Conservation (phyloP, 371 early-diverging fungal species). For the Mortierella sp. region DNA sequence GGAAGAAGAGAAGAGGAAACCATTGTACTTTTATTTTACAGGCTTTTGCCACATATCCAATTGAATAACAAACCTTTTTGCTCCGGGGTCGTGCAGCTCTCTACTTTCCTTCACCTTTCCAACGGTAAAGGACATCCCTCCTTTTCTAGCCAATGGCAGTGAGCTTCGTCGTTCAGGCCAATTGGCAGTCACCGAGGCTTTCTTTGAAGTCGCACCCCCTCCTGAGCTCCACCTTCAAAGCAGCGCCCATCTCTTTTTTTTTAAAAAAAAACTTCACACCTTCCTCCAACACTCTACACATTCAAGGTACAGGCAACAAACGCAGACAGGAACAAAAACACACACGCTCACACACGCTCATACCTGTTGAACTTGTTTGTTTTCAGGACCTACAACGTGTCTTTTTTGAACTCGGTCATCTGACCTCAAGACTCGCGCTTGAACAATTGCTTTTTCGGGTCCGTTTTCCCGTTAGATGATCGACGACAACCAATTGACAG, state of each 20-base stretch:
- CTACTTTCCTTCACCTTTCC: no score
- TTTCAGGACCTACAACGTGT: background rate
- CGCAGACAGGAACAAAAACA: background rate
- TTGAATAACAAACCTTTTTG: background rate
- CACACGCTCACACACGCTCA: background rate
- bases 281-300: background rate
- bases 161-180: background rate
- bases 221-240: background rate
- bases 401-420: background rate
- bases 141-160: background rate
- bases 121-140: no score
- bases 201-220: background rate
- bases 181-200: background rate
- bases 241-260: background rate
- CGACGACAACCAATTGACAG: slow-evolving; percentile 67
- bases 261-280: background rate
- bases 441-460: background rate
- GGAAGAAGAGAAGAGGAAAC: background rate
- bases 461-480: slow-evolving; percentile 56
- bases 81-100: no score
- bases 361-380: background rate
- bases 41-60: background rate
- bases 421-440: background rate
- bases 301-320: background rate
- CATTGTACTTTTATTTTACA: background rate